Conservation (phyloP, 129 eudicot species). For the Kitagawia praeruptora region DNA sequence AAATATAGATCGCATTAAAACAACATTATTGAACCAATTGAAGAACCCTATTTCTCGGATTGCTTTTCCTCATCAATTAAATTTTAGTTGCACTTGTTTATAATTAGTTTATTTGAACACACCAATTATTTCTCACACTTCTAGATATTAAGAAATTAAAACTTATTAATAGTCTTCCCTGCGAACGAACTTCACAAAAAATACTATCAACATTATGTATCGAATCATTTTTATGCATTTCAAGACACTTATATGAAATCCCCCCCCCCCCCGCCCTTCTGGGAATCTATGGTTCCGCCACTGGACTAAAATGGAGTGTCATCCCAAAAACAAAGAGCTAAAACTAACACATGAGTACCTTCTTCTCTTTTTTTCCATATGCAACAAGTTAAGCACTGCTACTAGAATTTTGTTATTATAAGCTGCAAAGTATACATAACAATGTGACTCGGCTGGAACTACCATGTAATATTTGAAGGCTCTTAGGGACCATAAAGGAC, state of each 20-base stretch:
- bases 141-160: too few species aligned
- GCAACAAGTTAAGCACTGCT: neutral
- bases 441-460: neutral
- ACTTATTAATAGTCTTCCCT: too few species aligned
- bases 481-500: neutral
- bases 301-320: neutral
- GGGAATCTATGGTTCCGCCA: neutral
- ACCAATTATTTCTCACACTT: too few species aligned
- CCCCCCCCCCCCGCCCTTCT: neutral
- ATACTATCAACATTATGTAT: too few species aligned
- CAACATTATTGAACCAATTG: too few species aligned
- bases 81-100: too few species aligned
- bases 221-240: neutral
- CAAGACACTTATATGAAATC: neutral
- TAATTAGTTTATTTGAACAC: too few species aligned
- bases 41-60: too few species aligned
- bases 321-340: neutral
- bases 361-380: neutral
- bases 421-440: neutral
- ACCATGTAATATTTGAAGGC: neutral
- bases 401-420: neutral
- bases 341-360: neutral
- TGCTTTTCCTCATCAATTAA: too few species aligned
- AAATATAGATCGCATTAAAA: too few species aligned
- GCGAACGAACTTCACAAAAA: too few species aligned